phyloP scores from a whole-genome alignment of 2,329 filamentous ascomycete genomes.

The Sarocladium oryzae region DNA sequence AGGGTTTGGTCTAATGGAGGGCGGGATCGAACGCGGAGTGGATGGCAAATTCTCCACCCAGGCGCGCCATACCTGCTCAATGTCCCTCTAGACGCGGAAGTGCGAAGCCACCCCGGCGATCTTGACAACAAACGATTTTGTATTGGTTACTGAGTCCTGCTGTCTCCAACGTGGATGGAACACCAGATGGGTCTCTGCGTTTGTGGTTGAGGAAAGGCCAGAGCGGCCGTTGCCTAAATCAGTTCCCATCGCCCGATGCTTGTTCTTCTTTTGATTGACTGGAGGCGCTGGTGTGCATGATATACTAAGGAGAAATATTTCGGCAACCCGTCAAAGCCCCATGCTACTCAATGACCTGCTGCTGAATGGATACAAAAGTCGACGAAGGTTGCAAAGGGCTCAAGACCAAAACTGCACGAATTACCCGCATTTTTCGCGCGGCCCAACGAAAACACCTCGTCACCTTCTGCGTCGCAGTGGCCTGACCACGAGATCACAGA shows the following conservation, averaged over 20 bases:
- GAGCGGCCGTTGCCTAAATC: slow-evolving; percentile 2
- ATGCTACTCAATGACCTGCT: too few species aligned
- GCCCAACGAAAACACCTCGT: background rate
- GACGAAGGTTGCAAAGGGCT: too few species aligned
- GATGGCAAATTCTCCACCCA: background rate
- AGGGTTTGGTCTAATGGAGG: background rate
- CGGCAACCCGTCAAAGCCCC: too few species aligned
- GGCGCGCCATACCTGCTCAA: background rate
- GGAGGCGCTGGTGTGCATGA: background rate
- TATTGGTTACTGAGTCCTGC: background rate
- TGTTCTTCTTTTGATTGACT: background rate
- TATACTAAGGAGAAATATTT: background rate
- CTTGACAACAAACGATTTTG: slow-evolving; percentile 1
- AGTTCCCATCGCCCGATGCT: slow-evolving; percentile 3
- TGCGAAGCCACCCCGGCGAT: slow-evolving; percentile 8
- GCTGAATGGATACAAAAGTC: too few species aligned
- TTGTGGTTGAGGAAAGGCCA: background rate
- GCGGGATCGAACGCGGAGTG: background rate
- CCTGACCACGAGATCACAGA: background rate
- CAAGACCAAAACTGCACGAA: background rate
- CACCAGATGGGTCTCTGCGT: background rate
- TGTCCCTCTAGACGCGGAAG: slow-evolving; percentile 1
- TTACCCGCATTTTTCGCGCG: background rate
- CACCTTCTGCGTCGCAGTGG: background rate
- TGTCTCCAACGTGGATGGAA: slow-evolving; percentile 1